A percentile compares a stretch with the other conserved stretches of the same genome.
Conservation (phyloP, 192 early-diverging fungal genomes). For the Backusella psychrophila region DNA sequence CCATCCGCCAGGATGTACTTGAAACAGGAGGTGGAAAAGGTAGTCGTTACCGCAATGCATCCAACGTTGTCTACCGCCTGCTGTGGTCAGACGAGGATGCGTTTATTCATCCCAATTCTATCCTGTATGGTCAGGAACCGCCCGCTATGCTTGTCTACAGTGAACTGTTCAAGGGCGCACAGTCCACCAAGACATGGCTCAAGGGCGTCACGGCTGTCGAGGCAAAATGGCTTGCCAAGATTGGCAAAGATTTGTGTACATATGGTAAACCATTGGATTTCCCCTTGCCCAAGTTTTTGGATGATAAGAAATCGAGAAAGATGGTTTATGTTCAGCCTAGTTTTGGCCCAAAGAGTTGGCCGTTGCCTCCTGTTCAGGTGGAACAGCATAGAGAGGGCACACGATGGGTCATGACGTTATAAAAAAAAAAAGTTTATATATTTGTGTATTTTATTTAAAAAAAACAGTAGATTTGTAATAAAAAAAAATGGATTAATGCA, state of each 20-base stretch:
- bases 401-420: constrained; percentile 48
- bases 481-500: not conserved
- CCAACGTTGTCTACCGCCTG: constrained; percentile 55
- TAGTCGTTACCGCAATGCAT: constrained; percentile 26
- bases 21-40: constrained; percentile 48
- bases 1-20: constrained; percentile 79
- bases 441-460: not conserved
- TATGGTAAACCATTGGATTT: constrained; percentile 74
- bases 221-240: constrained; percentile 77
- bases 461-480: not conserved
- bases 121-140: constrained; percentile 57
- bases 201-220: constrained; percentile 67
- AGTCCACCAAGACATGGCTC: constrained; percentile 38
- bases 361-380: constrained; percentile 63
- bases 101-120: constrained; percentile 71
- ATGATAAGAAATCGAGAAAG: constrained; percentile 54
- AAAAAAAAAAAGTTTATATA: not conserved
- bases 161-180: constrained; percentile 59
- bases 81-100: constrained; percentile 78
- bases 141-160: constrained; percentile 72
- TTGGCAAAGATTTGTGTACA: constrained; percentile 71
- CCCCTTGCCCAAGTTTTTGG: constrained; percentile 67
- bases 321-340: constrained; percentile 59
- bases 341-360: constrained; percentile 73
- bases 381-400: constrained; percentile 59